Evolutionary conservation across 2,329 filamentous ascomycete genomes (phyloP), one percentile per base, ranked within the genome.

Genomic region (Nemania bipapillata): DNA sequence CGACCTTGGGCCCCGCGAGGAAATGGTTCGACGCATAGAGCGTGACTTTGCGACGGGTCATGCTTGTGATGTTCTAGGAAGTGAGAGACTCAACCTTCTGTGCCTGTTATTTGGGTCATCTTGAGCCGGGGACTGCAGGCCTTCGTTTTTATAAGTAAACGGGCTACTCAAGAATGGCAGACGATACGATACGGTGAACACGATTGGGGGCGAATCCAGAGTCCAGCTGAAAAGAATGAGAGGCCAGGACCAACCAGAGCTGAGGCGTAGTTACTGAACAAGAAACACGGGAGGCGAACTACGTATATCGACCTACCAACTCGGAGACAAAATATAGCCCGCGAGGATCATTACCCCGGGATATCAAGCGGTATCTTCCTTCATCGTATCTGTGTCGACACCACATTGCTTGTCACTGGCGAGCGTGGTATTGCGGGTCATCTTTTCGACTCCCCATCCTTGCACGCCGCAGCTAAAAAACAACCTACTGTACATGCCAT

Each of bases 21-120:
- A 59, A 56, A 56, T 67, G 60, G 24, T 54, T 71, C 55, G 73
- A 40, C 35, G 65, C 64, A 53, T 63, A 70, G 32, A 72, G 65
- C 32, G 65, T 58, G 37, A 66, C 59, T 68, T 72, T 73, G 47
- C 69, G 72, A 60, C 73, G 75, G 30, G 77, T 77, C 77, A 79
- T 79, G 57, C 35, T 74, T 69, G 69, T 58, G 60, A 64, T 59
- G 32, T 59, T 15, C 49, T 68, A 54, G 68, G 63, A 61, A 70
- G 49, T 60, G 73, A 66, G 66, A 70, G 66, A 75, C 72, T 70
- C 68, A 76, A 75, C 73, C 70, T 69, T 72, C 62, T 71, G 58
- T n/a, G 62, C 37, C 70, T 20, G 60, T 52, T 58, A 64, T 57
- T 52, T 72, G 66, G 24, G 70, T 71, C 76, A 77, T 76, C 40